phyloP scores from a whole-genome alignment of 2,329 filamentous ascomycete species.

The Aspergillus carbonarius region DNA sequence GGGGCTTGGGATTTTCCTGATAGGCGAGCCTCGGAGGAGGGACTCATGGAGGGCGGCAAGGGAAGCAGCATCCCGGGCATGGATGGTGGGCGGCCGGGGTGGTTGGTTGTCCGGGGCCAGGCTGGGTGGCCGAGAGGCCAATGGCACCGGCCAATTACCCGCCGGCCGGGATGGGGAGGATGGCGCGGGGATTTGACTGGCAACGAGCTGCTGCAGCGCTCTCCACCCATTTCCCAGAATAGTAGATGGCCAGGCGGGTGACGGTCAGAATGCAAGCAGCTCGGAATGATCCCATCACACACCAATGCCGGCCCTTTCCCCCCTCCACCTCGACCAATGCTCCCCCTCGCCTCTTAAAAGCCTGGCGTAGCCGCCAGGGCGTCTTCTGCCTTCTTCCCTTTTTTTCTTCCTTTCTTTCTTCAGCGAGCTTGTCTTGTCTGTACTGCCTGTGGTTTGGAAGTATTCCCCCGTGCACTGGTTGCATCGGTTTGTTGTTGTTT shows the following conservation, averaged over 20 bases:
- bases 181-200: not conserved
- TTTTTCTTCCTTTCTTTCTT: slow-evolving; percentile 50
- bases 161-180: not conserved
- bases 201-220: not conserved
- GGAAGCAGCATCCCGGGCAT: not conserved
- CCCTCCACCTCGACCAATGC: not conserved
- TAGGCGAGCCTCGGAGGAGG: not conserved
- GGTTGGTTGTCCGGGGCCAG: not conserved
- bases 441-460: slow-evolving; percentile 47
- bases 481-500: slow-evolving; percentile 34
- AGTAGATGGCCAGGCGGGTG: not conserved
- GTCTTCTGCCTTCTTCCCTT: slow-evolving; percentile 15
- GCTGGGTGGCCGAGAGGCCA: not conserved
- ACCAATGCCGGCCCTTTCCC: not conserved
- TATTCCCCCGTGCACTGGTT: slow-evolving; percentile 40
- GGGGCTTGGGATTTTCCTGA: not conserved
- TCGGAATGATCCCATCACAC: not conserved
- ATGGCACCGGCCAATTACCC: slow-evolving; percentile 1
- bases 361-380: slow-evolving; percentile 19
- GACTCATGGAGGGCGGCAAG: slow-evolving; percentile 1
- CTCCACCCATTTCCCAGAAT: not conserved
- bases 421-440: slow-evolving; percentile 59
- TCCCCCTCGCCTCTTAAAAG: slow-evolving; percentile 14
- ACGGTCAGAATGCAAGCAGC: not conserved
- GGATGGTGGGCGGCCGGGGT: not conserved